A percentile compares a stretch with the other conserved stretches of the same genome.
phyloP scores from a whole-genome alignment of 345 rosid genomes.

The Sonneratia alba region DNA sequence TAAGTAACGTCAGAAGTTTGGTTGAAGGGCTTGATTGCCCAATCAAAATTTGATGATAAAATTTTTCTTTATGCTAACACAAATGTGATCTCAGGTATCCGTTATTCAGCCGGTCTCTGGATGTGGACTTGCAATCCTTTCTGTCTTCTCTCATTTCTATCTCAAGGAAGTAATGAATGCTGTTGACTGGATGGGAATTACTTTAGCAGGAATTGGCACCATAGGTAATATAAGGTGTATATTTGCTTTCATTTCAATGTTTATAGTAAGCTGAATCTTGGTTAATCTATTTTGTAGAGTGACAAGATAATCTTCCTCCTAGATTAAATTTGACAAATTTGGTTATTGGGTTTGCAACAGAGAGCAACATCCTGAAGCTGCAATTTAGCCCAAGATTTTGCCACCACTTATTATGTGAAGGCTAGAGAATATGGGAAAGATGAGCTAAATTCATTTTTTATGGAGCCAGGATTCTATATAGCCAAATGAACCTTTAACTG shows the following conservation, averaged over 20 bases:
- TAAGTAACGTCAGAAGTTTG: neutral
- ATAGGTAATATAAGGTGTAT: constrained; percentile 51
- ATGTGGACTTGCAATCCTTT: constrained; percentile 92
- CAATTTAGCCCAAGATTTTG: neutral
- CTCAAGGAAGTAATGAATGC: constrained; percentile 86
- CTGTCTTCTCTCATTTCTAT: constrained; percentile 86
- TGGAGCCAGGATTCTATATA: neutral
- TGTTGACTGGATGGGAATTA: constrained; percentile 92
- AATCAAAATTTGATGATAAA: neutral
- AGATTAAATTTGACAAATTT: neutral
- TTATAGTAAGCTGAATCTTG: neutral
- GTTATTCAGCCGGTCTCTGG: constrained; percentile 98
- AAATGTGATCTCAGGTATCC: constrained; percentile 50
- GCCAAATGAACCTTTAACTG: neutral
- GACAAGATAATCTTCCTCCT: neutral
- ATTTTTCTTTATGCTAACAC: neutral
- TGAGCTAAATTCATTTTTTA: neutral
- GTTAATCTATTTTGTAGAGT: neutral
- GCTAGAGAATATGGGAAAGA: neutral
- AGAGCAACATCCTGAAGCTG: neutral
- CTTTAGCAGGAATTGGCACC: constrained; percentile 91
- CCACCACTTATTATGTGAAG: neutral
- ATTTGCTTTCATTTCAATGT: neutral
- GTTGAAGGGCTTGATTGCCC: neutral
- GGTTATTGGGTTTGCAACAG: neutral